Evolutionary conservation across 768 basidiomycete species (phyloP), one percentile per base, ranked within the genome.

Genomic region (Amanita fuliginea): DNA sequence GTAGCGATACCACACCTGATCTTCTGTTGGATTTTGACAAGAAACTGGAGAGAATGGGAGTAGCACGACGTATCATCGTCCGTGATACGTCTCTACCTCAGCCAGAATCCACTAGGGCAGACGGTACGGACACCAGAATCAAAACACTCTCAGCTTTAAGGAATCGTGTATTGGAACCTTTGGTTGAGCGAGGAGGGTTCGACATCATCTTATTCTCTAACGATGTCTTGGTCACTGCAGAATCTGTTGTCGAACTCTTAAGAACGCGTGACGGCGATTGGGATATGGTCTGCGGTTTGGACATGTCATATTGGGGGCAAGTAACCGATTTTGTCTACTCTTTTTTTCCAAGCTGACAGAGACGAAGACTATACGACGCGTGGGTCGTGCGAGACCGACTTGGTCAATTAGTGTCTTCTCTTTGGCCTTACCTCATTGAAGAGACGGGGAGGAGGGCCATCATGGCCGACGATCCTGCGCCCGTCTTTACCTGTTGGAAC

Each of bases 401-500:
- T 16, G 68, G 63, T 7, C 56, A 57, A 18, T 59, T 67, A 35
- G 59, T 56, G 1, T 60, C 64, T 8, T 52, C 55, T 22, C 53
- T 57, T 36, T 65, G 72, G 71, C 72, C 72, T 0, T 73, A 69
- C 51, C 67, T 73, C 52, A 60, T 72, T 35, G 69, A 73, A 39
- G 54, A 60, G 6, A 64, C 61, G 8, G 66, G 57, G 44, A 60
- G 62, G 52, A 55, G 60, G 36, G 65, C 66, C 3, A 62, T 73
- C 55, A 57, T 62, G 44, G 53, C 46, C 9, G 71, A 67, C 32
- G 62, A 65, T 11, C 69, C 72, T 9, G 71, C 63, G 1, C 70
- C 72, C 8, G 71, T 72, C 5, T 68, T 71, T 49, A 52, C 68
- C 0, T 73, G 72, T 57, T 73, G 72, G 72, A 73, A 73, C 44